Base-by-base conservation (phyloP, 2,329 filamentous ascomycete genomes). In the Xylaria sp. region DNA sequence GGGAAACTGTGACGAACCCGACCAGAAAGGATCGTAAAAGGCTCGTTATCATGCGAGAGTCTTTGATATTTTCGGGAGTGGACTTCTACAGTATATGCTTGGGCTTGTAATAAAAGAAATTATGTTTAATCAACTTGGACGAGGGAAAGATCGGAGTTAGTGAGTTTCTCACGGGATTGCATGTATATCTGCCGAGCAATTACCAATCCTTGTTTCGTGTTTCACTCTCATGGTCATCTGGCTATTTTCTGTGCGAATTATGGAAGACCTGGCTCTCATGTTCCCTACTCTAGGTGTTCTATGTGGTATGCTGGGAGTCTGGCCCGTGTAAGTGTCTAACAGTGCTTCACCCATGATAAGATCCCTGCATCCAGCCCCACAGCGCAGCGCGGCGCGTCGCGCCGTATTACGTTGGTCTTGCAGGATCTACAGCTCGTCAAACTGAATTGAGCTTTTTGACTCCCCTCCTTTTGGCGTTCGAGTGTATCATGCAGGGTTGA, bases 91-190 rank as follows among this genome's bases (percentile, higher is more conserved):
- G 25, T 6, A 53, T 34, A 25, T 34, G 32, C 41, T 13, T 23
- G 30, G 66, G 36, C 50, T 60, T 70, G 65, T 65, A 68, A 62
- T 39, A 7, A 12, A 9, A 62, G 2, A 36, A 12, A n/a, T 34
- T 34, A 34, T 30, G 28, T n/a, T 30, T 61, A 63, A 62, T 67
- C 34, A 32, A 56, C 53, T 57, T 60, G 48, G 43, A 43, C n/a
- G 41, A 63, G 59, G 60, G 39, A 53, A 52, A 34, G 58, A 36
- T n/a, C 13, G 65, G 68, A 59, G 66, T 68, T 63, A 45, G 59
- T 55, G 43, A 45, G 58, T 64, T 66, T 67, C 30, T 63, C 46
- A 61, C n/a, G 20, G 39, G 36, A 50, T 68, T 53, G 45, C 57
- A 30, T 68, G 57, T 70, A 63, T 34, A 60, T 39, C 55, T 70